phyloP scores from a whole-genome alignment of 2,329 filamentous ascomycete species.

The Diatrype stigma region DNA sequence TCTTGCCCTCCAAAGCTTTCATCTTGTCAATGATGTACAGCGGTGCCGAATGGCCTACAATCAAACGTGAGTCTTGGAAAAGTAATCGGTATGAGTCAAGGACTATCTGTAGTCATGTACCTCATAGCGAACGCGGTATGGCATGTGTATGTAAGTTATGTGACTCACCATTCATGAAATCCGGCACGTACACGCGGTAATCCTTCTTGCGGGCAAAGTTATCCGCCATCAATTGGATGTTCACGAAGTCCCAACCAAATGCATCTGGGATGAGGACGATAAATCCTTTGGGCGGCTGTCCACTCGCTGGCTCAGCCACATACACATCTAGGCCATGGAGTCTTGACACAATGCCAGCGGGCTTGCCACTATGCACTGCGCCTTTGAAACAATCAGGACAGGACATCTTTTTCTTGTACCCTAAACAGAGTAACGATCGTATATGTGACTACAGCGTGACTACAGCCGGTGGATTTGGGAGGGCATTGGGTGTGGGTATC shows the following conservation, averaged over 20 bases:
- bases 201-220: constrained; percentile 46
- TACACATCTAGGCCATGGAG: constrained; percentile 48
- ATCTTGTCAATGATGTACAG: constrained; percentile 26
- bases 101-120: too few species aligned
- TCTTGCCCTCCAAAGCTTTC: constrained; percentile 16
- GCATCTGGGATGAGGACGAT: constrained; percentile 52
- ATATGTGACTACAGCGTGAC: too few species aligned
- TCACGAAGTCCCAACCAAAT: constrained; percentile 52
- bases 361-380: constrained; percentile 37
- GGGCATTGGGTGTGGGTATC: too few species aligned
- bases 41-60: constrained; percentile 21
- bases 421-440: too few species aligned
- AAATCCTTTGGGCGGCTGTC: constrained; percentile 38
- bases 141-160: too few species aligned
- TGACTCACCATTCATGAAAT: constrained; percentile 48
- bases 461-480: too few species aligned
- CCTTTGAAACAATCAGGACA: constrained; percentile 42
- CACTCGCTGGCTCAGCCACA: constrained; percentile 33
- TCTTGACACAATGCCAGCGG: constrained; percentile 39
- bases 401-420: constrained; percentile 10
- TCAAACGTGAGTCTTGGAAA: background rate
- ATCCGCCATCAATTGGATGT: constrained; percentile 50
- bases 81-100: background rate
- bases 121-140: too few species aligned
- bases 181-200: constrained; percentile 50